Base-by-base conservation (phyloP, 2,329 filamentous ascomycete species). In the Geosmithia morbida region DNA sequence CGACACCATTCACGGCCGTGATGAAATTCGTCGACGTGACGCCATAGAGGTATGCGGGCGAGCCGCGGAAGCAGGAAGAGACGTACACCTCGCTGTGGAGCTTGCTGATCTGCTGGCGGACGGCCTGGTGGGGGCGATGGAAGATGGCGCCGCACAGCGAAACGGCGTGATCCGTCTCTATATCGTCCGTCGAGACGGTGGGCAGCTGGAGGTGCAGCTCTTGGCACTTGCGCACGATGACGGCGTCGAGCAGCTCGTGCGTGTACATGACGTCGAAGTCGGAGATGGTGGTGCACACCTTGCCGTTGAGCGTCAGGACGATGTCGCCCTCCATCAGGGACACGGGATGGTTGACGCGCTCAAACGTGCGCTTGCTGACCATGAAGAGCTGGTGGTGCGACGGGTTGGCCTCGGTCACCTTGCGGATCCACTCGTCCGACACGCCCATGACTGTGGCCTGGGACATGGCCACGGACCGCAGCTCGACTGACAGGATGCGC, bases 221-320 rank as follows among this genome's bases (percentile, higher is more conserved):
- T 56, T 88, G 65, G 54, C 87, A 86, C 59, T 90, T 83, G 43
- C 92, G 83, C 20, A 98, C 81, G 53, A 98, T 83, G 49, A 89
- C 74, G 2, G 88, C 89, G 54, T 94, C 85, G 2, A 98, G 76
- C 30, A 77, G 64, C 50, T 90, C 83, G 58, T 94, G 80, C 55
- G 85, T 82, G 67, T 98, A 98, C 92, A 97, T 97, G 54, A 96
- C 74, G 61, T 98, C 92, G 42, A 98, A 76, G 63, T 98, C 88
- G 0, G 84, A 85, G 48, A 96, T 88, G 45, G 87, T 83, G 1
- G 94, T 98, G 64, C 97, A 90, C 52, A 97, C 81, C 59, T 90
- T 86, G 55, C 77, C 86, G 62, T 97, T 96, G 44, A 98, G 70
- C 0, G 87, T 94, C 50, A 98, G 75, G 49, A 98, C 81, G 46